Percentiles rank a stretch among this genome's conserved stretches.
These are phyloP conservation scores for Tuber brumale DNA, from an alignment of 495 filamentous ascomycete species.

Conservation along the genomic window DNA sequence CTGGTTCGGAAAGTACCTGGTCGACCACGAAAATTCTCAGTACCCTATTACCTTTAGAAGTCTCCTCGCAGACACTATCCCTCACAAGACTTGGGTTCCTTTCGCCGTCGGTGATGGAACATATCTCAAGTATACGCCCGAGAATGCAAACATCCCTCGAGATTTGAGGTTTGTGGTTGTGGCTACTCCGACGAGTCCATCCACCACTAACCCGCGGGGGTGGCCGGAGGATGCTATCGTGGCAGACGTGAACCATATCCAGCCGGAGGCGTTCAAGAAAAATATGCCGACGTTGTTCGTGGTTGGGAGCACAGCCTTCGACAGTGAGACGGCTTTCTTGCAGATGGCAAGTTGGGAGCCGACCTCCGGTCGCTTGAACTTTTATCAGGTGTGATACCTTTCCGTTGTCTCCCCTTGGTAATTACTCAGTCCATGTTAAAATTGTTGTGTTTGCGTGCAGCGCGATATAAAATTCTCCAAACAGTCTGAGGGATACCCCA, in stretches of 20 bases:
- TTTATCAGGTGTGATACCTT: constrained; percentile 11
- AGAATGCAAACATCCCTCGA: constrained; percentile 2
- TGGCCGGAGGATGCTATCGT: not conserved
- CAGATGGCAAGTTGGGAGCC: constrained; percentile 11
- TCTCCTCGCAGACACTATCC: not conserved
- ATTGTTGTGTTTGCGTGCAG: not conserved
- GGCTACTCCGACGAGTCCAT: not conserved
- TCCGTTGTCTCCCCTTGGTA: not conserved
- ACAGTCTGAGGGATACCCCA: not conserved
- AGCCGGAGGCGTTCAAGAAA: constrained; percentile 7
- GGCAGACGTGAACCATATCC: not conserved
- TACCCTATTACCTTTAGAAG: constrained; percentile 4
- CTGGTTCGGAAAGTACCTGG: constrained; percentile 17
- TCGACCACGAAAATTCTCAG: not conserved
- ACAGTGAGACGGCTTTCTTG: constrained; percentile 1
- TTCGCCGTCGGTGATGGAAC: constrained; percentile 11
- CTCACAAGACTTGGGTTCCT: constrained; percentile 10
- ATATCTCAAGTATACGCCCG: not conserved
- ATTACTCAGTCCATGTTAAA: not conserved
- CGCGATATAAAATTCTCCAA: not conserved
- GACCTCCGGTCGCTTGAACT: constrained; percentile 6
- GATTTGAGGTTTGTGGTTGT: constrained; percentile 8
- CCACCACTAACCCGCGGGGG: not conserved
- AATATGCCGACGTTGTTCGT: constrained; percentile 5
- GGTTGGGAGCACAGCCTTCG: constrained; percentile 8